Conservation (phyloP, 202 grass and related monocot genomes). For the Eragrostis tef region DNA sequence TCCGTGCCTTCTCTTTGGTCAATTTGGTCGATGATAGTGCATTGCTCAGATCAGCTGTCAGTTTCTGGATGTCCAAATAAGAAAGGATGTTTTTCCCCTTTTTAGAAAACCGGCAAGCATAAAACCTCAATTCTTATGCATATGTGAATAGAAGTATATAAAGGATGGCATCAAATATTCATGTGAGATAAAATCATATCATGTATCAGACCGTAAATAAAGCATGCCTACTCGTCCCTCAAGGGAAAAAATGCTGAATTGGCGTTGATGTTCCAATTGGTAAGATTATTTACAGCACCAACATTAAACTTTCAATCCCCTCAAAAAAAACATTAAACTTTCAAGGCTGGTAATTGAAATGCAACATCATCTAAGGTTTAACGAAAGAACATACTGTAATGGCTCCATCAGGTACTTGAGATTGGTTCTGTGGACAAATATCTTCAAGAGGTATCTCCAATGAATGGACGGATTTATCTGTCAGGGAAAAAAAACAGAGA, state of each 20-base stretch:
- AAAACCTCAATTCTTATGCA: conserved; percentile 1
- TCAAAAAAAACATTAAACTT: conserved; percentile 22
- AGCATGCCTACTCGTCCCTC: not conserved
- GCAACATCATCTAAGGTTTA: not conserved
- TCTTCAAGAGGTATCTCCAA: conserved; percentile 43
- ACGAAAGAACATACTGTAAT: conserved; percentile 45
- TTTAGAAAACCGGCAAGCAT: conserved; percentile 8
- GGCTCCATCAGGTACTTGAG: conserved; percentile 33
- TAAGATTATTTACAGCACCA: conserved; percentile 36
- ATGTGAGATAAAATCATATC: not conserved
- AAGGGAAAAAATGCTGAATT: not conserved
- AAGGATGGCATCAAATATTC: conserved; percentile 14
- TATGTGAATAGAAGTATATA: not conserved
- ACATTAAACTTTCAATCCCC: conserved; percentile 23
- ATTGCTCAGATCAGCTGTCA: conserved; percentile 30
- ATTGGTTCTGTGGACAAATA: conserved; percentile 36
- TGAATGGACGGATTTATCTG: conserved; percentile 42
- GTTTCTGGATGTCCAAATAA: conserved; percentile 48
- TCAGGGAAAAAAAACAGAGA: conserved; percentile 23
- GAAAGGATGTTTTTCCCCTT: not conserved
- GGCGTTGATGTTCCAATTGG: not conserved
- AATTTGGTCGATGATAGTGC: conserved; percentile 25
- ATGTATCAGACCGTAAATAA: not conserved
- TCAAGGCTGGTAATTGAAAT: conserved; percentile 18
- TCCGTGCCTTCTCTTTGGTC: conserved; percentile 39